Base-by-base conservation (phyloP, 768 basidiomycete species). In the Mycena galopus region DNA sequence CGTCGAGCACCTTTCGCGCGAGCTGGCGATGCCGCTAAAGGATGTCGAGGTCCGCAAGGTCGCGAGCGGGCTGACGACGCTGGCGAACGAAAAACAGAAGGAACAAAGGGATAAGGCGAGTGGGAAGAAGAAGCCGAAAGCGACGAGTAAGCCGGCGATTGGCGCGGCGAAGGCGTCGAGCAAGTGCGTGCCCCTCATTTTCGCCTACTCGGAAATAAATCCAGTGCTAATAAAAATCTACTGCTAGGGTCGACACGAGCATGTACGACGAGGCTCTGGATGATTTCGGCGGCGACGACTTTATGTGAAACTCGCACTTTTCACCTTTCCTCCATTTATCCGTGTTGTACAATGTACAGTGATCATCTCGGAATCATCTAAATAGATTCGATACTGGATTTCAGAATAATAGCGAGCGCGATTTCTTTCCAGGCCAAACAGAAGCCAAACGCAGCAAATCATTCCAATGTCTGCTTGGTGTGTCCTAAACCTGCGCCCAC, bases 31-130 rank as follows among this genome's bases (percentile, higher is more conserved):
- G 69, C 90, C 95, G 7, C 87, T 99, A 65, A 94, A 92, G 77
- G 96, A 98, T 72, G 91, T 96, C 62, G 97, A 99, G 76, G 92
- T 96, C 30, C 89, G 96, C 72, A 98, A 98, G 80, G 94, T 90
- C 0, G 94, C 96, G 0, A 93, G 91, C 60, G 91, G 86, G 4
- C 84, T 99, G 65, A 95, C 94, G 19, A 92, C 94, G 3, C 86
- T 99, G 8, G 94, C 96, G 60, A 98, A 97, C 78, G 96, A 97
- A 85, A 99, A 99, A 85, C 95, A 97, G 84, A 94, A 91, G 83
- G 95, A 95, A 79, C 91, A 93, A 76, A 88, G 93, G 73, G 95
- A 96, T 39, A 95, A 93, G 81, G 87, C 91, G 2, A 92, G 90
- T 71, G 95, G 96, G 33, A 98, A 97, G 89, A 97, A 96, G 86